A percentile compares a stretch with the other conserved stretches of the same genome.
These are phyloP conservation scores for Pilasporangium apinafurcum DNA, from an alignment of 352 stramenopile genomes.

Conservation along the genomic window DNA sequence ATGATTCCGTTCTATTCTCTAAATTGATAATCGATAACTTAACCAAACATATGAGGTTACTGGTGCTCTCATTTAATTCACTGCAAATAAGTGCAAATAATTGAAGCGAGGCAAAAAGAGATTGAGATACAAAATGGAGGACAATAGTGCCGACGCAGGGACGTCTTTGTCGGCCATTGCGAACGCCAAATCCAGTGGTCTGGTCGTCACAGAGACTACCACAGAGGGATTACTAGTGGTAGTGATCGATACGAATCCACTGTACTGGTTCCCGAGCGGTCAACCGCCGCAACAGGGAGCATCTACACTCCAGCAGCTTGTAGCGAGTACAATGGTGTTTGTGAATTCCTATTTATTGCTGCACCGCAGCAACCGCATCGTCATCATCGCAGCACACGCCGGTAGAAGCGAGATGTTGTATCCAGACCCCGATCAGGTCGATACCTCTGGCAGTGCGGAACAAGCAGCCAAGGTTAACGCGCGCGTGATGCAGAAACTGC, in stretches of 20 bases:
- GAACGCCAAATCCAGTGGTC: neutral
- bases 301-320: conserved; percentile 50
- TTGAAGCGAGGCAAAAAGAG: too few species aligned
- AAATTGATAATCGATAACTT: too few species aligned
- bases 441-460: conserved; percentile 61
- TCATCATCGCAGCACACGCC: conserved; percentile 76
- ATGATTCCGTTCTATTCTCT: too few species aligned
- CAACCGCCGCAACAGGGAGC: conserved; percentile 14
- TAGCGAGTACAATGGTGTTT: conserved; percentile 76
- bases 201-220: conserved; percentile 4
- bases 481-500: conserved; percentile 61
- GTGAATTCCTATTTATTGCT: conserved; percentile 85
- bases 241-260: conserved; percentile 76
- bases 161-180: too few species aligned
- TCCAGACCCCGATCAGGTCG: conserved; percentile 51
- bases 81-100: too few species aligned
- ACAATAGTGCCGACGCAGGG: too few species aligned
- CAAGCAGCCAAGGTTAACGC: conserved; percentile 70
- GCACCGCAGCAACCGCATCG: conserved; percentile 80
- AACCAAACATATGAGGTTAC: too few species aligned
- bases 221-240: conserved; percentile 67
- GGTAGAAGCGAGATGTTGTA: conserved; percentile 71
- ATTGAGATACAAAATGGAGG: too few species aligned
- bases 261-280: conserved; percentile 54
- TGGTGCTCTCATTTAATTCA: too few species aligned